These are phyloP conservation scores for Zygoascus sp. DNA, from an alignment of 1,139 yeast genomes.

Conservation along the genomic window DNA sequence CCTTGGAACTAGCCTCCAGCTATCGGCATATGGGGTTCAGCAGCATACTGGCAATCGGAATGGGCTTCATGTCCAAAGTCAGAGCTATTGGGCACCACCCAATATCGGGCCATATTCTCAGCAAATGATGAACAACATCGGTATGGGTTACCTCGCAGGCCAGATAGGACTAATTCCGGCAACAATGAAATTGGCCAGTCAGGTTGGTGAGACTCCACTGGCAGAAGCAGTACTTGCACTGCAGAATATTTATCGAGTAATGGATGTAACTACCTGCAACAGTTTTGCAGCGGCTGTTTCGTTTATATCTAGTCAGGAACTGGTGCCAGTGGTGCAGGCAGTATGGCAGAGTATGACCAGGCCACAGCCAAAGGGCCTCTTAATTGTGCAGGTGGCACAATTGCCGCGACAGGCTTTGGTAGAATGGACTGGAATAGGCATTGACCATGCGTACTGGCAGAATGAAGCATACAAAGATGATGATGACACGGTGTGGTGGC, in stretches of 20 bases:
- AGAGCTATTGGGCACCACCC: constrained; percentile 97
- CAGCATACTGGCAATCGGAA: constrained; percentile 20
- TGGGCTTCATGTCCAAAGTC: constrained; percentile 86
- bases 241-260: constrained; percentile 69
- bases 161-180: constrained; percentile 84
- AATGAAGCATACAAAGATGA: constrained; percentile 24
- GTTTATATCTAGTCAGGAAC: constrained; percentile 8
- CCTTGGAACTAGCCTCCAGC: constrained; percentile 55
- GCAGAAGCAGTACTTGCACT: constrained; percentile 52
- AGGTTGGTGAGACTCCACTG: constrained; percentile 10
- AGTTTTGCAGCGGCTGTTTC: constrained; percentile 17
- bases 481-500: constrained; percentile 13
- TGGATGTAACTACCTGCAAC: constrained; percentile 46
- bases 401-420: constrained; percentile 68
- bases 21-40: constrained; percentile 36
- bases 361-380: constrained; percentile 17
- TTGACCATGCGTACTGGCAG: constrained; percentile 21
- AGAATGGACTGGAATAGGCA: constrained; percentile 59
- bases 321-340: not conserved
- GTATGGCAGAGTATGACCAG: not conserved
- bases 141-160: constrained; percentile 66
- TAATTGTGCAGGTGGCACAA: constrained; percentile 52
- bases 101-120: constrained; percentile 98
- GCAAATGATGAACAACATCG: constrained; percentile 50
- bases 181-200: constrained; percentile 45